Evolutionary conservation across 202 grass and related monocot species (phyloP).

Genomic region (Panicum hallii): DNA sequence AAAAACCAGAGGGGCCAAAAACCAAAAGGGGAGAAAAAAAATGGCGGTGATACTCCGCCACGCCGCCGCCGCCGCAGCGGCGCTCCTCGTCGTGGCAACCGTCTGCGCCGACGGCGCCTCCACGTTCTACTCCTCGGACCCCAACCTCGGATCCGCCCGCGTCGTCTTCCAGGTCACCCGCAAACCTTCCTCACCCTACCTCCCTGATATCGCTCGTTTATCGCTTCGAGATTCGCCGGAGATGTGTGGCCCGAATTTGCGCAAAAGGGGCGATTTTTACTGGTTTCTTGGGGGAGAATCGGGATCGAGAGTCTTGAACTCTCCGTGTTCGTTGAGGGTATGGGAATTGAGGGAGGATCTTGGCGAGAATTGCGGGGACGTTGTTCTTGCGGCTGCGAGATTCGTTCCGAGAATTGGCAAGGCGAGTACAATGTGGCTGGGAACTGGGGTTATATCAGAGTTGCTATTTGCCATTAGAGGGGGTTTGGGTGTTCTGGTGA

Average conservation of each 20-base stretch:
- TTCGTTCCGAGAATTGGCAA: constrained; percentile 2
- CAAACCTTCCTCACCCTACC: neutral
- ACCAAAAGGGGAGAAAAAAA: neutral
- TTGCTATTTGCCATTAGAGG: neutral
- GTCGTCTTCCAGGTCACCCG: constrained; percentile 90
- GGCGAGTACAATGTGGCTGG: neutral
- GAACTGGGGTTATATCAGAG: neutral
- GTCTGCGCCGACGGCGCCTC: constrained; percentile 34
- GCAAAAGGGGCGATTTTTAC: neutral
- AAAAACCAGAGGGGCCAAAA: neutral
- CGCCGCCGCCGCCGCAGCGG: constrained; percentile 6
- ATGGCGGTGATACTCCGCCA: constrained; percentile 46
- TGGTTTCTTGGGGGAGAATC: neutral
- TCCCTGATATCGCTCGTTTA: neutral
- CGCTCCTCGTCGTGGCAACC: constrained; percentile 39
- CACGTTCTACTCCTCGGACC: constrained; percentile 59
- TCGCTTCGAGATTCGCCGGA: constrained; percentile 12
- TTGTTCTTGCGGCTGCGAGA: neutral
- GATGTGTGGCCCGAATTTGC: neutral
- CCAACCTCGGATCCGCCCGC: constrained; percentile 80
- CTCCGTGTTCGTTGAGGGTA: neutral
- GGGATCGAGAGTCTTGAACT: neutral
- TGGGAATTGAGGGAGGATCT: constrained; percentile 32
- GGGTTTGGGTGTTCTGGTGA: neutral
- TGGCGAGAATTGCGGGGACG: neutral